Base-by-base conservation (phyloP, 2,329 filamentous ascomycete species). In the Ophiocordyceps australis region DNA sequence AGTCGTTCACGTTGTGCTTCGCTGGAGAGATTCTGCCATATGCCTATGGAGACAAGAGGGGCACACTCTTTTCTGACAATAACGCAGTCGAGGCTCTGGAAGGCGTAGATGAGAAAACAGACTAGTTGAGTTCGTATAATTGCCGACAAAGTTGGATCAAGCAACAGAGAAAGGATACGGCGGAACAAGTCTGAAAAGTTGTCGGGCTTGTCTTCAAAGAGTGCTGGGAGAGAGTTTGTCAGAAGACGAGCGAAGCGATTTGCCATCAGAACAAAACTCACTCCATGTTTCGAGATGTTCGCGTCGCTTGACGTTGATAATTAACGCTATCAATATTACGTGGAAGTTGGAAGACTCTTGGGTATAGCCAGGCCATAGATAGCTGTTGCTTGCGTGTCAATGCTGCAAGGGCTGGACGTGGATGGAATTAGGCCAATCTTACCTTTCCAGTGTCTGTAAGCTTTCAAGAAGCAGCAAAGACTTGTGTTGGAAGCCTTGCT, bases 51-150 rank as follows among this genome's bases (percentile, higher is more conserved):
- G 13, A 98, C 86, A 26, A 98, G 58, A 2, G 91, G 82, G 6
- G 86, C 89, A 50, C 89, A 95, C 57, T 98, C 89, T 49, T 94
- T 95, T 34, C 89, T 74, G 25, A 98, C 79, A 29, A 92, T 67
- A 20, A 69, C 67, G 44, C 74, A 85, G 47, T 98, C 91, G 17
- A 98, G 62, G 24, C 83, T 94, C 49, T 95, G 85, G 45, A 94
- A 98, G 19, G 86, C 80, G 36, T 75, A 71, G 26, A 92, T 91
- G 33, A 95, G 63, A 50, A 95, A 95, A 14, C 70, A 77, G 14
- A 98, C 58, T n/a, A 95, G 66, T 27, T 92, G 74, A 7, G 77
- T 79, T 32, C 81, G 72, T 28, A 93, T 65, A 16, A 61, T 55
- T 20, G 65, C 54, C 14, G 74, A 62, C 13, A 83, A 52, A 3